Evolutionary conservation across 495 filamentous ascomycete species (phyloP), one percentile per base, ranked within the genome.

Genomic region (Hamigera avellanea): DNA sequence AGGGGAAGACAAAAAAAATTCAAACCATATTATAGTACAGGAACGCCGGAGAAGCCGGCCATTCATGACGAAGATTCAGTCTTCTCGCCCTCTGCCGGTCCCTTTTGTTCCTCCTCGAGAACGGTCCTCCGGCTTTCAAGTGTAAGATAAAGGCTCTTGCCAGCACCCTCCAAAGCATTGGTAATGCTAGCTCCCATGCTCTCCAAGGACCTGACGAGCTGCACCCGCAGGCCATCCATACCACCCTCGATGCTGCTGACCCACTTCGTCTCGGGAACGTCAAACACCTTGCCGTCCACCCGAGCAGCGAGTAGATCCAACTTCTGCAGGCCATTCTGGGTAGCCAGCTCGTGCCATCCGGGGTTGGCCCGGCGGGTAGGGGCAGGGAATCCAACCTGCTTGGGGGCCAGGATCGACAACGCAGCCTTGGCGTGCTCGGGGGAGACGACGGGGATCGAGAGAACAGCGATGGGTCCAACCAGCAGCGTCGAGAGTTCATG

Each of bases 191-290:
- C 74, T 21, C 83, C 84, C 46, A 84, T 70, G 48, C 72, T 75
- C 54, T 84, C 78, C 60, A 95, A 62, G 59, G 89, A 70, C 44
- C 53, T 59, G 18, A 94, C 78, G 43, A 99, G 66, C 67, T 93
- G 81, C 19, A 75, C 81, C 39, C 88, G 72, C 45, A 96, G 66
- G 14, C 80, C 78, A 19, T 89, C 85, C 40, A 95, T 52, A 8
- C 87, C 87, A 35, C 80, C 81, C 46, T 81, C 69, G 50, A 96
- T 83, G n/a, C 75, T 71, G 28, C 81, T 84, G 35, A 96, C 75
- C 83, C 84, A 91, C 53, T 77, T 81, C 38, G 83, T 66, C 43
- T 83, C 79, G 13, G 79, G 78, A 19, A 69, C 50, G 60, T 98
- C 93, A 48, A 96, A 85, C 30, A 86, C 81, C 61, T 73, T 75